A percentile compares a stretch with the other conserved stretches of the same genome.
Evolutionary conservation across 805 yeast species (phyloP).

Genomic region (Saccharomycopsis guyanensis): DNA sequence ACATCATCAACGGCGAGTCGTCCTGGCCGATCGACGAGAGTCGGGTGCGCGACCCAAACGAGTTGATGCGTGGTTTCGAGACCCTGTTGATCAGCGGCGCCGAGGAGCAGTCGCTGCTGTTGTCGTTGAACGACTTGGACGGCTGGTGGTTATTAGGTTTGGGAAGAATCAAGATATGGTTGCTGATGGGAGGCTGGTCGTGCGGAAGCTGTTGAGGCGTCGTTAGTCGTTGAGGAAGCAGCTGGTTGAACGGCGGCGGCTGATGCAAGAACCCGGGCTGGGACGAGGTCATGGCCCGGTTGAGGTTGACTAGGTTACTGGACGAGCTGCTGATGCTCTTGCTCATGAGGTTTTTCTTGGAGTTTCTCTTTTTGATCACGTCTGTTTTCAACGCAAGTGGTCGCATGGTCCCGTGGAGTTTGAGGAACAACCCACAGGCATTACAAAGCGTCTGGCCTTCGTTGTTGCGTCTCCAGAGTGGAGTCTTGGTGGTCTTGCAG

Average conservation of each 20-base stretch:
- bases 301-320: conserved; percentile 3
- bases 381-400: conserved; percentile 52
- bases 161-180: conserved; percentile 19
- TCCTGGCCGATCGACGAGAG: conserved; percentile 1
- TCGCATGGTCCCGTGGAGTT: conserved; percentile 54
- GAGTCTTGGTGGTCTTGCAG: conserved; percentile 53
- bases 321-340: conserved; percentile 10
- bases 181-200: not conserved
- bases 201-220: not conserved
- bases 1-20: conserved; percentile 1
- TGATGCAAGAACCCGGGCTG: not conserved
- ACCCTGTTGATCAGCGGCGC: conserved; percentile 9
- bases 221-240: conserved; percentile 5
- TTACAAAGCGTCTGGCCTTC: conserved; percentile 54
- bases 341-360: conserved; percentile 27
- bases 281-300: not conserved
- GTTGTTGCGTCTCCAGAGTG: conserved; percentile 55
- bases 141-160: conserved; percentile 12
- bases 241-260: not conserved
- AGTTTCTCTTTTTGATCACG: conserved; percentile 48
- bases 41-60: conserved; percentile 5
- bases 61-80: conserved; percentile 7
- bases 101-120: conserved; percentile 13
- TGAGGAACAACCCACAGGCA: conserved; percentile 56
- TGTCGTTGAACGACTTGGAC: conserved; percentile 5